phyloP scores from a whole-genome alignment of 495 filamentous ascomycete genomes.

The Trichoderma reesei region DNA sequence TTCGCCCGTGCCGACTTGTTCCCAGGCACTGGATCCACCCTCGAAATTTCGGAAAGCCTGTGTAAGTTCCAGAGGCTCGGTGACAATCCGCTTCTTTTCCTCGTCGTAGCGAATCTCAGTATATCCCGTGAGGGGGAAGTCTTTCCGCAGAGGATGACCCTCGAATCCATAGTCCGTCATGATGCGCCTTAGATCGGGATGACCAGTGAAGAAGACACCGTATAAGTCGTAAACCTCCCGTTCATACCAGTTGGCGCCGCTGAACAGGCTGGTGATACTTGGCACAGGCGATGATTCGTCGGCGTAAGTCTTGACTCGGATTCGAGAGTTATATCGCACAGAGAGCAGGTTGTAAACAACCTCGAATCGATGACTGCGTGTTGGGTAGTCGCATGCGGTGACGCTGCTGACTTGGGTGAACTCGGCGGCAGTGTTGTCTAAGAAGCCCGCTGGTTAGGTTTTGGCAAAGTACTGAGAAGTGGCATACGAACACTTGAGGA shows the following conservation, averaged over 20 bases:
- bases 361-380: constrained; percentile 89
- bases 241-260: constrained; percentile 98
- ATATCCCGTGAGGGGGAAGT: constrained; percentile 97
- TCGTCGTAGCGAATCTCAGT: constrained; percentile 97
- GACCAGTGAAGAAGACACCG: constrained; percentile 89
- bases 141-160: constrained; percentile 92
- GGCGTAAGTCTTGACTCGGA: constrained; percentile 97
- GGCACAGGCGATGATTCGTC: constrained; percentile 95
- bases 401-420: constrained; percentile 89
- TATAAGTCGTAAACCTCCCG: constrained; percentile 96
- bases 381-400: constrained; percentile 92
- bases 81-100: constrained; percentile 99
- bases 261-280: constrained; percentile 72
- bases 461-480: background rate
- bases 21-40: constrained; percentile 72
- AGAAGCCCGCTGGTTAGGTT: background rate
- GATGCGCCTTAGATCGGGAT: constrained; percentile 94
- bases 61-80: constrained; percentile 92
- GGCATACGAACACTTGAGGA: constrained; percentile 64
- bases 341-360: constrained; percentile 96
- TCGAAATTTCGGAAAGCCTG: constrained; percentile 99
- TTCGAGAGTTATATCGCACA: constrained; percentile 88
- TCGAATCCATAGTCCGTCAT: constrained; percentile 99
- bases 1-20: constrained; percentile 77
- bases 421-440: constrained; percentile 88